A percentile compares a stretch with the other conserved stretches of the same genome.
Conservation (phyloP, 2,329 filamentous ascomycete species). For the Pseudopithomyces chartarum region DNA sequence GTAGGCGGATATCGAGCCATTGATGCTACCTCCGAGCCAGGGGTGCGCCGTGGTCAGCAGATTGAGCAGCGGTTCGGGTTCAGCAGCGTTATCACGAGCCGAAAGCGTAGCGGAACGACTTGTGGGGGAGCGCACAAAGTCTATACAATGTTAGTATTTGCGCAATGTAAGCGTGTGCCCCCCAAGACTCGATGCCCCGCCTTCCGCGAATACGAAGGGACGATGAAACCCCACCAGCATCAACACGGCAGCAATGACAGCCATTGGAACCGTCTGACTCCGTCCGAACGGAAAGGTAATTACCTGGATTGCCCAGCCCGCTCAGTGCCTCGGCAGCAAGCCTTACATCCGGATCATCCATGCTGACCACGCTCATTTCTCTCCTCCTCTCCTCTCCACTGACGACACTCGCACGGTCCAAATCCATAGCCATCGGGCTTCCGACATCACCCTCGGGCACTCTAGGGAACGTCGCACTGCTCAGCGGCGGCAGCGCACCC, state of each 20-base stretch:
- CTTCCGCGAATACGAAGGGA: background rate
- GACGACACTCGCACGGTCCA: slow-evolving; percentile 50
- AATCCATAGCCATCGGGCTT: slow-evolving; percentile 52
- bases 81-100: slow-evolving; percentile 48
- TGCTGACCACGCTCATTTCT: slow-evolving; percentile 51
- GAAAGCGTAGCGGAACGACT: slow-evolving; percentile 37
- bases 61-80: slow-evolving; percentile 80
- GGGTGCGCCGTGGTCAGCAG: slow-evolving; percentile 89
- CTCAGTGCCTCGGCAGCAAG: slow-evolving; percentile 57
- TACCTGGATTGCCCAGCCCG: slow-evolving; percentile 56
- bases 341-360: slow-evolving; percentile 55
- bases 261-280: background rate
- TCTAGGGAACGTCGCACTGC: slow-evolving; percentile 34
- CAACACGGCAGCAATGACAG: background rate
- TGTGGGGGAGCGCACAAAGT: slow-evolving; percentile 49
- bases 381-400: slow-evolving; percentile 43
- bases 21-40: slow-evolving; percentile 81
- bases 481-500: slow-evolving; percentile 31
- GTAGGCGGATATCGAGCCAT: slow-evolving; percentile 83
- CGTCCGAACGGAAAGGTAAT: slow-evolving; percentile 13
- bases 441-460: slow-evolving; percentile 44
- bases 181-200: background rate
- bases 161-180: slow-evolving; percentile 1
- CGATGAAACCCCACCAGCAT: background rate
- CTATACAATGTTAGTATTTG: slow-evolving; percentile 32